Conservation (phyloP, 805 yeast species). For the Wickerhamiella siamensis region DNA sequence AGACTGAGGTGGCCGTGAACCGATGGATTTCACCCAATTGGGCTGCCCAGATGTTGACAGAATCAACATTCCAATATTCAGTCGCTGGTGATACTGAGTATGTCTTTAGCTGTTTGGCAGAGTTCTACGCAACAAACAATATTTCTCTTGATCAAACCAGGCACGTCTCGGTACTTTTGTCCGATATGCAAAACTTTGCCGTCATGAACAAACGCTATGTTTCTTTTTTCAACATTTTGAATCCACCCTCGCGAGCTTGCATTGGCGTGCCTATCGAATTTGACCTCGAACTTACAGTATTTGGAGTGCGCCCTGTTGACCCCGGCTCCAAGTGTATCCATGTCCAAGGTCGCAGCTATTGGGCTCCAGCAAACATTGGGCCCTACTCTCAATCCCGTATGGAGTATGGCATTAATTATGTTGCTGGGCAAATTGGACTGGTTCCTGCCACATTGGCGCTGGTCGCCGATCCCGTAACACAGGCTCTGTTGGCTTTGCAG, state of each 20-base stretch:
- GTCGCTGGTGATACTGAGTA: conserved; percentile 6
- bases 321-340: conserved; percentile 45
- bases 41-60: neutral
- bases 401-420: conserved; percentile 34
- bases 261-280: conserved; percentile 23
- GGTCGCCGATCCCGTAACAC: conserved; percentile 20
- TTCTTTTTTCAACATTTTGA: conserved; percentile 37
- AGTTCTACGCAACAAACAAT: neutral
- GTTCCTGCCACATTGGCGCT: conserved; percentile 57
- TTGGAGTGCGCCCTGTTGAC: conserved; percentile 21
- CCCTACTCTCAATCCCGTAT: conserved; percentile 86
- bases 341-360: conserved; percentile 82
- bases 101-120: conserved; percentile 5
- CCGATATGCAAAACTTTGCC: conserved; percentile 51
- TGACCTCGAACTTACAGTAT: conserved; percentile 47
- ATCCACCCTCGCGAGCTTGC: conserved; percentile 73
- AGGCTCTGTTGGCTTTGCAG: conserved; percentile 50
- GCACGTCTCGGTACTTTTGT: conserved; percentile 27
- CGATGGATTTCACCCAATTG: neutral
- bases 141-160: neutral
- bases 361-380: conserved; percentile 98
- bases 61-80: neutral
- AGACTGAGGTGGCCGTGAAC: neutral
- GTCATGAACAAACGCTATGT: conserved; percentile 49
- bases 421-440: conserved; percentile 89